Evolutionary conservation across 2,329 filamentous ascomycete genomes (phyloP), one percentile per base, ranked within the genome.

Genomic region (Exophiala aquamarina): DNA sequence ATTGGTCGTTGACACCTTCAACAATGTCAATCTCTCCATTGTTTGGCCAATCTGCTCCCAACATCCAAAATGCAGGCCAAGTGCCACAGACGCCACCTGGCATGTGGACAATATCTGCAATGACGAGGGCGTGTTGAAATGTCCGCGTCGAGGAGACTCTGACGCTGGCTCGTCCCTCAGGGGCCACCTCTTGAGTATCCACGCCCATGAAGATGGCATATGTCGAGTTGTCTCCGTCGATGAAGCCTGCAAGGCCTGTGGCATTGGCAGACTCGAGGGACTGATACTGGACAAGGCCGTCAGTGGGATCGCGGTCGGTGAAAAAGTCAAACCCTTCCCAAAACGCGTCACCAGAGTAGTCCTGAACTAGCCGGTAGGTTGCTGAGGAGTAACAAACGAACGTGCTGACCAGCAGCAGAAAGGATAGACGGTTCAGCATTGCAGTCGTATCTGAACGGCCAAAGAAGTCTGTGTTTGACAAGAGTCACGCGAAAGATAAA

Each of bases 21-120:
- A 77, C 73, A 39, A 78, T 71, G 57, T 78, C 76, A 38, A 78
- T 77, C 64, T 75, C 72, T 14, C 72, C 72, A 36, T 68, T 64
- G 3, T 58, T 48, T 0, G 70, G 71, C 71, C 71, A 74, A 29
- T 55, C 37, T 11, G 45, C 20, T 14, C 70, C 69, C 5, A 57
- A 19, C 52, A 56, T 67, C 72, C 72, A 74, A 52, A 72, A 74
- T 6, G 72, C 72, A 2, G 75, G 75, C 76, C 76, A 78, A 21
- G 68, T 72, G 37, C 71, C 76, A 48, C 75, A 78, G 35, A 68
- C 66, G 35, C 65, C 65, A 9, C 66, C 67, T 2, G 74, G 74
- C 66, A 74, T 72, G 54, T 77, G 74, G 3, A 63, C 61, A 47
- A 77, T 67, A 48, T 77, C 74, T 26, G 70, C 65, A 42, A 77